A percentile compares a stretch with the other conserved stretches of the same genome.
Evolutionary conservation across 2,329 filamentous ascomycete species (phyloP).

Genomic region (Cladosporium oxysporum): DNA sequence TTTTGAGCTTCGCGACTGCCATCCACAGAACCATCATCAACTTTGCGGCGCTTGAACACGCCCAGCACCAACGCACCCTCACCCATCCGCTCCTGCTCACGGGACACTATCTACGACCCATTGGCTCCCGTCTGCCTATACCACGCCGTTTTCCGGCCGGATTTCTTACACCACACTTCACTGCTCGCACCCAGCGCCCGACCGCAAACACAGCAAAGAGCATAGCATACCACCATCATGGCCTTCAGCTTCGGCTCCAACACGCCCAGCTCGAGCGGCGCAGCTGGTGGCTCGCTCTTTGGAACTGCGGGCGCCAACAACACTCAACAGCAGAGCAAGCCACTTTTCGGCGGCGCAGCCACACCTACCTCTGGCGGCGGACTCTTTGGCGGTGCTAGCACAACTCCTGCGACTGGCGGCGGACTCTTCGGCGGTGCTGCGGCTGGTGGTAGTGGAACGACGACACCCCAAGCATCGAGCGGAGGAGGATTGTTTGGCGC

Average conservation of each 20-base stretch:
- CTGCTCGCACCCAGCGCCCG: not conserved
- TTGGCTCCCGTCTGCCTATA: not conserved
- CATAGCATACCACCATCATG: constrained; percentile 12
- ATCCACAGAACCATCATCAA: not conserved
- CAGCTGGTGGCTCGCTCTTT: constrained; percentile 30
- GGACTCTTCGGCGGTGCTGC: constrained; percentile 45
- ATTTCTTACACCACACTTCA: not conserved
- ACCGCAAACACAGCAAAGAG: not conserved
- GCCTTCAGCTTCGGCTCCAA: constrained; percentile 17
- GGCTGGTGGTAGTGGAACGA: constrained; percentile 9
- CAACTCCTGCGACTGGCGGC: constrained; percentile 26
- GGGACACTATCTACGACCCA: not conserved
- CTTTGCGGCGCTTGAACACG: not conserved
- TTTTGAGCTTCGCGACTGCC: constrained; percentile 1
- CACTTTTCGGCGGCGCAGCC: constrained; percentile 29
- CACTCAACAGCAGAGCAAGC: constrained; percentile 25
- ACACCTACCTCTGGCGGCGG: constrained; percentile 21
- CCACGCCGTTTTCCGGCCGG: not conserved
- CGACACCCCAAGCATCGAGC: constrained; percentile 2
- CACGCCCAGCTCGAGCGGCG: constrained; percentile 19
- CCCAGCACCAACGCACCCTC: not conserved
- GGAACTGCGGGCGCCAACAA: constrained; percentile 34
- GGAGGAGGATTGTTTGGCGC: constrained; percentile 22
- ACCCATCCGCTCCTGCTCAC: not conserved
- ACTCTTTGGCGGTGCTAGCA: constrained; percentile 21